Base-by-base conservation (phyloP, 2,329 filamentous ascomycete species). In the Fusarium anthophilum region DNA sequence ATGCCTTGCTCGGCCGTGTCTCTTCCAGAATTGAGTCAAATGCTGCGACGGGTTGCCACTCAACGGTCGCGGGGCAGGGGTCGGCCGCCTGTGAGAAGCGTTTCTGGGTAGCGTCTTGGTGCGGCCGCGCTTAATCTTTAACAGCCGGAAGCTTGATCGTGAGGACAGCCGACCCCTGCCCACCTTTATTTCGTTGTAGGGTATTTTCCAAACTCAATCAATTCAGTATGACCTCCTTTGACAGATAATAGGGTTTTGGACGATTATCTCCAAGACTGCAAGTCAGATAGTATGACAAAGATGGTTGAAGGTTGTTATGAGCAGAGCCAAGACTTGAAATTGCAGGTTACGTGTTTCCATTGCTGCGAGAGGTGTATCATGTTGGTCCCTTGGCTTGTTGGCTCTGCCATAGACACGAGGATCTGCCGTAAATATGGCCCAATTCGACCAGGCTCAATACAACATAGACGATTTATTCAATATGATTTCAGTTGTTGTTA, bases 41-140 rank as follows among this genome's bases (percentile, higher is more conserved):
- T 35, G 43, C 30, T 67, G 70, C 70, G 70, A 74, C 70, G 41
- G 66, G 62, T 71, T n/a, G 62, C 71, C 66, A 71, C 70, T 71
- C 62, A 71, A 70, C 58, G 58, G 59, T 70, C 57, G 44, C 30
- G 32, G 58, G 58, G 24, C 70, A 73, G 70, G 71, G 70, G 71
- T 73, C 71, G 71, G 71, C 71, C 71, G 71, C 71, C 70, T 55
- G 50, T 53, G 41, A 39, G 62, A 47, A 57, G 44, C 51, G 45
- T 54, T 65, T 65, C 44, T 63, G 43, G 30, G 37, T 68, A 54
- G 45, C 54, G 56, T 60, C 54, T 53, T 55, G 44, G 43, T 56
- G 53, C 58, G 63, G 68, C 41, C 61, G 68, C 62, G 70, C 62
- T 73, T 69, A 63, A 65, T 59, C 20, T 59, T 55, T 28, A 59